A percentile compares a stretch with the other conserved stretches of the same genome.
phyloP scores from a whole-genome alignment of 2,329 filamentous ascomycete genomes.

The Trichoderma citrinoviride region DNA sequence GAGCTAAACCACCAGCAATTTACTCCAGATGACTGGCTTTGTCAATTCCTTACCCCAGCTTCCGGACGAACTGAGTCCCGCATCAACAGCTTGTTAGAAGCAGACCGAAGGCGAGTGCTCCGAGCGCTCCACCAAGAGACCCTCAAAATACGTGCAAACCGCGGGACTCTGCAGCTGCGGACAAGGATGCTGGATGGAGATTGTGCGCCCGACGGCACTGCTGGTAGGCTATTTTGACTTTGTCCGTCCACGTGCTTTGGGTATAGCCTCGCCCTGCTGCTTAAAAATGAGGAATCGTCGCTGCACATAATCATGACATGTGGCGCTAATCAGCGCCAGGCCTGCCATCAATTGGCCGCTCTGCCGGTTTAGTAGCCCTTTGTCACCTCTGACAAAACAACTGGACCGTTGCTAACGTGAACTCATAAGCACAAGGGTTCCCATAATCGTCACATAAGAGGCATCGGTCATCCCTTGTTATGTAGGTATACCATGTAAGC shows the following conservation, averaged over 20 bases:
- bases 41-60: neutral
- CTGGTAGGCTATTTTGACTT: neutral
- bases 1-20: too few species aligned
- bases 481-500: neutral
- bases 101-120: neutral
- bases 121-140: neutral
- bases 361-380: neutral
- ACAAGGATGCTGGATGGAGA: neutral
- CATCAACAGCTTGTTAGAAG: neutral
- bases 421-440: neutral
- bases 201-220: neutral
- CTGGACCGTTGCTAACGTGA: neutral
- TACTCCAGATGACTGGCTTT: too few species aligned
- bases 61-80: neutral
- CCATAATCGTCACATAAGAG: neutral
- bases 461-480: neutral
- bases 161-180: neutral
- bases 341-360: neutral
- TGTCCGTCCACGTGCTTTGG: neutral
- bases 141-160: neutral
- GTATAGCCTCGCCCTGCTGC: slow-evolving; percentile 5
- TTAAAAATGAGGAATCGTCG: neutral
- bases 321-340: neutral
- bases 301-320: slow-evolving; percentile 19
- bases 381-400: slow-evolving; percentile 12